These are phyloP conservation scores for Cyberlindnera lachancei DNA, from an alignment of 805 yeast species.

Conservation along the genomic window DNA sequence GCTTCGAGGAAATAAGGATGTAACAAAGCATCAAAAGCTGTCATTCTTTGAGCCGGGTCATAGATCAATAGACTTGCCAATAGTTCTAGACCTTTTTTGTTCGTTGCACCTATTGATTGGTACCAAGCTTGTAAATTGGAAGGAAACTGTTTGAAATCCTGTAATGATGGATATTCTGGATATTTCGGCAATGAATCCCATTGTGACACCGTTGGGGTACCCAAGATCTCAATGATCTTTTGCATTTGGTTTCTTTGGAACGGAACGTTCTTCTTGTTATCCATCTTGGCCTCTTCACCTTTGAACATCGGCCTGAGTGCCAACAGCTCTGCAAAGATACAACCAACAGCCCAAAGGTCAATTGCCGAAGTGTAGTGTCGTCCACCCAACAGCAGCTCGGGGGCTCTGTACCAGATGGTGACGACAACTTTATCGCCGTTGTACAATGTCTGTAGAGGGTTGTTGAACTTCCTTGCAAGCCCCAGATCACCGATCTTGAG, in stretches of 20 bases:
- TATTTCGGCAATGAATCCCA: conserved; percentile 79
- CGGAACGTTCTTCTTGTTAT: conserved; percentile 85
- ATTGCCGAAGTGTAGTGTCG: conserved; percentile 90
- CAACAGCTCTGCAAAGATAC: conserved; percentile 85
- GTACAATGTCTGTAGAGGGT: conserved; percentile 78
- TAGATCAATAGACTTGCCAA: conserved; percentile 62
- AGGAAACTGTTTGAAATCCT: conserved; percentile 53
- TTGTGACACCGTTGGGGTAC: conserved; percentile 69
- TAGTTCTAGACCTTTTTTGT: conserved; percentile 59
- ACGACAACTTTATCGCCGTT: conserved; percentile 95
- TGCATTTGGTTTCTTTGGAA: conserved; percentile 90
- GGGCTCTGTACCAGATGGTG: conserved; percentile 95
- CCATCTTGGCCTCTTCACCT: conserved; percentile 97
- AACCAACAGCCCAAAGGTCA: conserved; percentile 94
- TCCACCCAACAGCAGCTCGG: conserved; percentile 84
- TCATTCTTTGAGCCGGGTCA: conserved; percentile 74
- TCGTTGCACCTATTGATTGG: conserved; percentile 70
- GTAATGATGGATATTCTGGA: conserved; percentile 73
- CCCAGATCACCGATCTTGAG: conserved; percentile 96
- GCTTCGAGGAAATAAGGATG: conserved; percentile 74
- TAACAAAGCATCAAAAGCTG: conserved; percentile 67
- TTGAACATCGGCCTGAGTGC: conserved; percentile 90
- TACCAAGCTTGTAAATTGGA: conserved; percentile 77
- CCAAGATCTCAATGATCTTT: conserved; percentile 87
- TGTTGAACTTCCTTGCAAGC: conserved; percentile 78